These are phyloP conservation scores for Bipolaris gigantea DNA, from an alignment of 2,329 filamentous ascomycete species.

Conservation along the genomic window DNA sequence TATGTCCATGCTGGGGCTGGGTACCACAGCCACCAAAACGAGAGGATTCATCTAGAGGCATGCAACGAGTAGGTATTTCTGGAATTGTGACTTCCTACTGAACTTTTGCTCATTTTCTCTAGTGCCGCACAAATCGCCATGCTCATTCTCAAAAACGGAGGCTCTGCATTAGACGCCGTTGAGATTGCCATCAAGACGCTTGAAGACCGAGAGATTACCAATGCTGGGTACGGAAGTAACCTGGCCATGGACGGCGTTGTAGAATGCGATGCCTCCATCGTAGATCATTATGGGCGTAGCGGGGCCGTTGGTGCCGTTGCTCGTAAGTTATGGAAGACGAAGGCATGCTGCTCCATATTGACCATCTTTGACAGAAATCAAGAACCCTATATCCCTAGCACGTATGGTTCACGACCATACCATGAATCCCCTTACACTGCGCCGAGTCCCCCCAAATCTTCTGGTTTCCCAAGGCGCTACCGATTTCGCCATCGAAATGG, in stretches of 20 bases:
- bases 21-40: conserved; percentile 87
- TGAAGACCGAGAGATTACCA: conserved; percentile 94
- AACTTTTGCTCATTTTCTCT: background rate
- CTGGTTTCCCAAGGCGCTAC: conserved; percentile 83
- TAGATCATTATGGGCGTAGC: conserved; percentile 88
- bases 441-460: conserved; percentile 89
- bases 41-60: conserved; percentile 78
- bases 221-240: conserved; percentile 95
- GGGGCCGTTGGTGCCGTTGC: conserved; percentile 90
- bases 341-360: conserved; percentile 15
- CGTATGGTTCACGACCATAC: conserved; percentile 79
- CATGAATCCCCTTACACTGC: conserved; percentile 74
- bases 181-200: conserved; percentile 85
- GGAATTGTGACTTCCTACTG: background rate
- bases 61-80: conserved; percentile 75
- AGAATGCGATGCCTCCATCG: conserved; percentile 91
- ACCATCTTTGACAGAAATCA: conserved; percentile 65
- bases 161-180: conserved; percentile 81
- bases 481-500: conserved; percentile 80
- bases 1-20: conserved; percentile 96
- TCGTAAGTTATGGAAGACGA: conserved; percentile 61
- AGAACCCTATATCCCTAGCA: conserved; percentile 88
- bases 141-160: conserved; percentile 75
- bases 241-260: conserved; percentile 86
- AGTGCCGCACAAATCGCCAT: conserved; percentile 86